Evolutionary conservation across 1,284 basidiomycete species (phyloP), one percentile per base, ranked within the genome.

Genomic region (Hypsizygus ulmarius): DNA sequence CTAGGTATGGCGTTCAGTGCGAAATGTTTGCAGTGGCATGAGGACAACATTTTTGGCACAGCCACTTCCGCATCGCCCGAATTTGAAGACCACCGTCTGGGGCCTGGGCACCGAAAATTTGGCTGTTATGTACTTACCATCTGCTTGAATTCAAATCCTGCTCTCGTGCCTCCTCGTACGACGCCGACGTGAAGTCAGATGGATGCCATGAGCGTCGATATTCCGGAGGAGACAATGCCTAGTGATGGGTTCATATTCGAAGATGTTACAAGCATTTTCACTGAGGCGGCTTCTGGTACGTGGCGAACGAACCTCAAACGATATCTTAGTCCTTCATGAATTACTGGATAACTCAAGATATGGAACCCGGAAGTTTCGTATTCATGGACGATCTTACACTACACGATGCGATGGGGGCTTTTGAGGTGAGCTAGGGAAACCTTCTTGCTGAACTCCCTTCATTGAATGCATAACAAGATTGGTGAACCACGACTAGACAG

Each of bases 401-500:
- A 40, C 75, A 87, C 53, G 93, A 96, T 52, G 84, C 90, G 10
- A 95, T 96, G 93, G 89, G 88, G 53, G 90, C 90, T 12, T 82
- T 95, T 47, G 86, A 92, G 75, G 88, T 89, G 61, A 55, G 71
- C 51, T 28, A 33, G 29, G 35, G 56, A 37, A 19, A 28, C n/a
- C 33, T 19, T 21, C 39, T 25, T 9, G 14, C 50, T 34, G 11
- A 42, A 41, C 4, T 3, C 21, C 7, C 21, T 7, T 25, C 21
- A 25, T 47, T 53, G 34, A 47, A 43, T 39, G 21, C 46, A 32
- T 43, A 30, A 33, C 19, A 58, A 93, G 90, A 93, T 96, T 50
- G 90, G 92, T 48, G 92, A 96, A 65, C 85, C 90, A 9, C 82
- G 90, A 11, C 84, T 96, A 65, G 94, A 97, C 67, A 90, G 82